A percentile compares a stretch with the other conserved stretches of the same genome.
Conservation (phyloP, 176 grass and related monocot species). For the Eragrostis curvula region DNA sequence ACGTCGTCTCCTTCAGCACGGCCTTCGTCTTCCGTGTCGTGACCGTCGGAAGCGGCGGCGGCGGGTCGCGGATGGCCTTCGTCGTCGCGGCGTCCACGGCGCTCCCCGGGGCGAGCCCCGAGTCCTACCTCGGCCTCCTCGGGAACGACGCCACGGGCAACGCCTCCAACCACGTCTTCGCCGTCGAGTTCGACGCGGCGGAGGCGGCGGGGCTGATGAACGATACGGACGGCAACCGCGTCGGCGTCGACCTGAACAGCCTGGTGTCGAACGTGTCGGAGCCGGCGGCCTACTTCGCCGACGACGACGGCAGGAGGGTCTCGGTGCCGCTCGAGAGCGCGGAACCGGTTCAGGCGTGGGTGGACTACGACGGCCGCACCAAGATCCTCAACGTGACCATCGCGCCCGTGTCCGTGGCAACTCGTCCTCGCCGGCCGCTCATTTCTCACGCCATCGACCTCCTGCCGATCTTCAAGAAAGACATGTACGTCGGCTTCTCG, state of each 20-base stretch:
- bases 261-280: slow-evolving; percentile 35
- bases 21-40: slow-evolving; percentile 52
- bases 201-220: neutral
- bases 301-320: neutral
- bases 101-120: slow-evolving; percentile 19
- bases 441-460: slow-evolving; percentile 49
- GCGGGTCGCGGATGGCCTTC: slow-evolving; percentile 41
- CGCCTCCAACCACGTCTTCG: slow-evolving; percentile 48
- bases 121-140: slow-evolving; percentile 45
- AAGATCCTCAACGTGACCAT: slow-evolving; percentile 46
- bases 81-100: slow-evolving; percentile 27
- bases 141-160: slow-evolving; percentile 2
- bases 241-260: slow-evolving; percentile 48
- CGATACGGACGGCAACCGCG: slow-evolving; percentile 43
- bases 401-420: slow-evolving; percentile 22
- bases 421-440: slow-evolving; percentile 32
- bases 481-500: slow-evolving; percentile 62
- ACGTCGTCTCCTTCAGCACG: slow-evolving; percentile 48
- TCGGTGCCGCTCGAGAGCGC: neutral
- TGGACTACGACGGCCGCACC: slow-evolving; percentile 39
- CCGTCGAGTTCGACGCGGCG: slow-evolving; percentile 49
- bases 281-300: slow-evolving; percentile 33
- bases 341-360: slow-evolving; percentile 45
- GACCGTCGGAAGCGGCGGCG: slow-evolving; percentile 1
- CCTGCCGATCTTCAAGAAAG: slow-evolving; percentile 38